These are phyloP conservation scores for Lathyrus sativus DNA, from an alignment of 306 rosid species.

Conservation along the genomic window DNA sequence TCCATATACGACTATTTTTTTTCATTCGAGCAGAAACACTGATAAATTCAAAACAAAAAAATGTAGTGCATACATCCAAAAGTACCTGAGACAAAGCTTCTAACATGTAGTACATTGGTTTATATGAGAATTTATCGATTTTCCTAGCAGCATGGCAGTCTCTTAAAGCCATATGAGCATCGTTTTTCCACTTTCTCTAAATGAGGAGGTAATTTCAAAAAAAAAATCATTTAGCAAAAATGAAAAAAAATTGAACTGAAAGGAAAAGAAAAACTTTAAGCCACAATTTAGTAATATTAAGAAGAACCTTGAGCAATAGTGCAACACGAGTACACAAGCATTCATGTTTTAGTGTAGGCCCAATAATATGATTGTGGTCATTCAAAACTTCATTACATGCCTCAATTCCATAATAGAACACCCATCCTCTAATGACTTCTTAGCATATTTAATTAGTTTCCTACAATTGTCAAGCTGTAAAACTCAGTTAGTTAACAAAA, in stretches of 20 bases:
- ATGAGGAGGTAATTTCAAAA: constrained; percentile 28
- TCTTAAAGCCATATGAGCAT: constrained; percentile 86
- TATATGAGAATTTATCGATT: constrained; percentile 61
- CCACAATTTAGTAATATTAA: constrained; percentile 34
- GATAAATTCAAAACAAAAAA: too few relatives aligned
- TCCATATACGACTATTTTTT: too few relatives aligned
- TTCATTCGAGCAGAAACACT: too few relatives aligned
- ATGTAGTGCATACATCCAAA: constrained; percentile 31
- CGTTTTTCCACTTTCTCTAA: constrained; percentile 98
- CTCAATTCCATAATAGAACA: constrained; percentile 70
- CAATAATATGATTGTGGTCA: constrained; percentile 57
- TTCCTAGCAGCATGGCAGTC: constrained; percentile 81
- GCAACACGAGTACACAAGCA: constrained; percentile 80
- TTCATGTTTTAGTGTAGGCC: constrained; percentile 56
- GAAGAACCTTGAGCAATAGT: constrained; percentile 74
- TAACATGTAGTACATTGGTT: constrained; percentile 68
- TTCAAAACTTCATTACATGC: constrained; percentile 90
- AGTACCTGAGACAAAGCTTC: constrained; percentile 93
- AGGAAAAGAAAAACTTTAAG: constrained; percentile 23
- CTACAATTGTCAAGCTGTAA: constrained; percentile 81
- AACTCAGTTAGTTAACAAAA: constrained; percentile 42
- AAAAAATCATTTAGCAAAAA: constrained; percentile 20
- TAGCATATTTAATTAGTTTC: constrained; percentile 66
- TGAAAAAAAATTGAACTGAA: constrained; percentile 12
- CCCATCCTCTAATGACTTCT: constrained; percentile 58